Conservation (phyloP, 148 eudicot genomes). For the Persicaria tinctoria region DNA sequence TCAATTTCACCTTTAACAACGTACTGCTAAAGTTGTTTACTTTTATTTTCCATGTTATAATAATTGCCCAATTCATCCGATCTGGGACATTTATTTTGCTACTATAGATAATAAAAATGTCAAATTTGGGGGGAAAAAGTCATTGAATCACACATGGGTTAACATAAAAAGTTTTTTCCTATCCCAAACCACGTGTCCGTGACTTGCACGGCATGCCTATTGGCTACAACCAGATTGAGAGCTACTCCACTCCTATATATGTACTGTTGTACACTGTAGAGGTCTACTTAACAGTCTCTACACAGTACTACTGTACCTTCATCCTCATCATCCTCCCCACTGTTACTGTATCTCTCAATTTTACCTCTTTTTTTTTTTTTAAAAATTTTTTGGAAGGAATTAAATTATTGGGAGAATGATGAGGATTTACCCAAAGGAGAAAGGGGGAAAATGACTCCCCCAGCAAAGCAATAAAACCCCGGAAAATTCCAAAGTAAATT, state of each 20-base stretch:
- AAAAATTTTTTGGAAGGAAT: neutral
- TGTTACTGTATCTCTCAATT: neutral
- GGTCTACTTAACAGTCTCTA: too few species aligned
- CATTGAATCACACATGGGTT: neutral
- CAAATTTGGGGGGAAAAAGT: neutral
- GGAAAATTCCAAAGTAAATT: neutral
- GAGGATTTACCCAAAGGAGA: neutral
- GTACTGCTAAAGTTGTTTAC: neutral
- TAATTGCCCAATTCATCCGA: neutral
- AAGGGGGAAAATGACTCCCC: neutral
- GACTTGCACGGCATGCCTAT: constrained; percentile 1
- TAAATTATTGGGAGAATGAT: neutral
- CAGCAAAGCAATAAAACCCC: neutral
- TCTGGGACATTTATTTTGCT: too few species aligned
- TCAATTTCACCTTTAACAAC: neutral
- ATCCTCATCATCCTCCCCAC: neutral
- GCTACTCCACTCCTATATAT: too few species aligned
- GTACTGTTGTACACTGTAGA: too few species aligned
- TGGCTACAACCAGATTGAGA: too few species aligned
- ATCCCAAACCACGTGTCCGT: constrained; percentile 8
- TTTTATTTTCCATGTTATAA: neutral
- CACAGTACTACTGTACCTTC: too few species aligned
- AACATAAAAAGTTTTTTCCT: neutral
- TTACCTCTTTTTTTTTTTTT: neutral
- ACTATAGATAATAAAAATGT: neutral